Conservation (phyloP, 768 basidiomycete species). For the Termitomyces sp. region DNA sequence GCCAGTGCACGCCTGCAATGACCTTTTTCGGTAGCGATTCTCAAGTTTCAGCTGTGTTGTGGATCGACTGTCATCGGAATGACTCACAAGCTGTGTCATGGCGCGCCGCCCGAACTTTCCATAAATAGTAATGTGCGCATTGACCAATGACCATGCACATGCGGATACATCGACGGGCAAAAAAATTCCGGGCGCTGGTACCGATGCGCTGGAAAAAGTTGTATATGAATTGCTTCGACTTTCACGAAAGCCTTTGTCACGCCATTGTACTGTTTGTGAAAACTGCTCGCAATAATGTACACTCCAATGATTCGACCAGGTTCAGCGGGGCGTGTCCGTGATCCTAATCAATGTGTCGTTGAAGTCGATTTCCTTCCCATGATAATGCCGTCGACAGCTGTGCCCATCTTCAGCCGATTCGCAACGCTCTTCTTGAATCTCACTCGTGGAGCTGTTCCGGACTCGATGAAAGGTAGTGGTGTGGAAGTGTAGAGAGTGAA, state of each 20-base stretch:
- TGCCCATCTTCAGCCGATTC: neutral
- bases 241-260: neutral
- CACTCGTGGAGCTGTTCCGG: neutral
- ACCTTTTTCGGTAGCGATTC: neutral
- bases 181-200: neutral
- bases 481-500: neutral
- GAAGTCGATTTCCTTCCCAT: neutral
- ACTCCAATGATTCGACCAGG: neutral
- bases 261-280: neutral
- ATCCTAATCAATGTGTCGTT: neutral
- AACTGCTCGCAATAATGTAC: too few species aligned
- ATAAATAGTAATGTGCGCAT: neutral
- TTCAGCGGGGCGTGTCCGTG: neutral
- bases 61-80: neutral
- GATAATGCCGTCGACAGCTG: neutral
- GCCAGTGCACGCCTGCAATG: neutral
- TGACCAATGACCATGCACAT: neutral
- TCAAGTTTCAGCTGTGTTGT: neutral
- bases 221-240: neutral
- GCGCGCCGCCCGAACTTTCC: neutral
- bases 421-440: neutral
- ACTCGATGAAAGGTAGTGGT: neutral
- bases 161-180: neutral
- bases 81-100: neutral
- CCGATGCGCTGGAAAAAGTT: neutral